Base-by-base conservation (phyloP, 495 filamentous ascomycete genomes). In the Hypomontagnella submonticulosa region DNA sequence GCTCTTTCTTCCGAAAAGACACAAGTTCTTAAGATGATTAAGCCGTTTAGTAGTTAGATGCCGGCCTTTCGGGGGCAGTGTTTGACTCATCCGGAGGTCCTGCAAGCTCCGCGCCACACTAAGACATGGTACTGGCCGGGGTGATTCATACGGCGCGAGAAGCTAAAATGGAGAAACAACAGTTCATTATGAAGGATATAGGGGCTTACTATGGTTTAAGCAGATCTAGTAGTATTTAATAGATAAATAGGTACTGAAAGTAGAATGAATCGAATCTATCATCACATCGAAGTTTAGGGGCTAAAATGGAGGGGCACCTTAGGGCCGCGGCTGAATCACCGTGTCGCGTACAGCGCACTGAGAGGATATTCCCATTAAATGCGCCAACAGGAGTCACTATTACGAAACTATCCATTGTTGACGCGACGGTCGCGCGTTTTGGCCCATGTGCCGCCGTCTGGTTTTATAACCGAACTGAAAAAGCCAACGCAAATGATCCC, bases 371-470 rank as follows among this genome's bases (percentile, higher is more conserved):
- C 40, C 71, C 74, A 15, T 7, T 59, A 13, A 61, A 48, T 3
- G 27, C 38, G 6, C 27, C 50, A 0, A 51, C 63, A 9, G 51
- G 44, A 16, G 30, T 33, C 4, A 64, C 55, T 9, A 62, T 38
- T 7, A 73, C 74, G 27, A 64, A 55, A 63, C 54, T 81, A 3
- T 81, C 78, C 0, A 77, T 80, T 33, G 50, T 76, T 18, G 79
- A 80, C 50, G 73, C 72, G 18, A 68, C 74, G 0, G 66, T 69
- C 11, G 65, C 71, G 8, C 48, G 65, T 12, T 80, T 76, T 36
- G 42, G 77, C 13, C 40, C 67, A 13, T 76, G 75, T 36, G 71
- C 73, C 18, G 78, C 74, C 8, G 75, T 79, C 32, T 80, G 77
- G 76, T 67, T 76, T 6, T 79, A 73, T 40, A 68, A 77, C 36